phyloP scores from a whole-genome alignment of 1,284 basidiomycete genomes.

The Hemileia vastatrix region DNA sequence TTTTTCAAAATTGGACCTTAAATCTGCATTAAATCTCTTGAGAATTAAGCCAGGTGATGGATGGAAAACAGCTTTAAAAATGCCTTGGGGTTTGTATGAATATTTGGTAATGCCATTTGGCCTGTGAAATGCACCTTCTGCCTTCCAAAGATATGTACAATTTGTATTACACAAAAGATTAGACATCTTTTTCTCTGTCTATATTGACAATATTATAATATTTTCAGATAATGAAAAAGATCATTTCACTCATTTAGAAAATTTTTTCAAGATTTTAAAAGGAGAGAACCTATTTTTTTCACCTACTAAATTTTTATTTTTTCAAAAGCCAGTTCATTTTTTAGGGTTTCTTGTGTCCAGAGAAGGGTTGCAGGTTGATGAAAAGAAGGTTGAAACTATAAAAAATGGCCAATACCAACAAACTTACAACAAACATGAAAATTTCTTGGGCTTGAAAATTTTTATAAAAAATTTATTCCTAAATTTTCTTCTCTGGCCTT shows the following conservation, averaged over 20 bases:
- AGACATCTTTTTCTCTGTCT: conserved; percentile 9
- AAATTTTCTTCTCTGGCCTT: neutral
- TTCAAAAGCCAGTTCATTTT: neutral
- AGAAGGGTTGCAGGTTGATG: neutral
- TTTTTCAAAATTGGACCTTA: conserved; percentile 37
- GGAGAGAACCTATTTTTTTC: conserved; percentile 4
- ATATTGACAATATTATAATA: conserved; percentile 20
- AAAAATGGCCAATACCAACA: neutral
- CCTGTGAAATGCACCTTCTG: conserved; percentile 45
- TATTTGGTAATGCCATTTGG: conserved; percentile 49
- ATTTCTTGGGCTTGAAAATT: neutral
- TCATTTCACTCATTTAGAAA: neutral
- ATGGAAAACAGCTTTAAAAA: conserved; percentile 47
- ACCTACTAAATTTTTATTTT: conserved; percentile 8
- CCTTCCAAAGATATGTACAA: conserved; percentile 18
- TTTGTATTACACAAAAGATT: conserved; percentile 7
- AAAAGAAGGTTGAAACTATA: neutral
- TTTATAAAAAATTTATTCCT: neutral
- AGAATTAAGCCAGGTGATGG: conserved; percentile 36
- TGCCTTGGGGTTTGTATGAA: conserved; percentile 47
- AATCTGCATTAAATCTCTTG: conserved; percentile 38
- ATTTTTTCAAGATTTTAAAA: neutral
- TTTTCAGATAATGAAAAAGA: conserved; percentile 7
- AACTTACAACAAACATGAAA: neutral
- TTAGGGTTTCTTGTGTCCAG: neutral